Conservation (phyloP, 2,329 filamentous ascomycete species). For the Chrysoporthe puriensis region DNA sequence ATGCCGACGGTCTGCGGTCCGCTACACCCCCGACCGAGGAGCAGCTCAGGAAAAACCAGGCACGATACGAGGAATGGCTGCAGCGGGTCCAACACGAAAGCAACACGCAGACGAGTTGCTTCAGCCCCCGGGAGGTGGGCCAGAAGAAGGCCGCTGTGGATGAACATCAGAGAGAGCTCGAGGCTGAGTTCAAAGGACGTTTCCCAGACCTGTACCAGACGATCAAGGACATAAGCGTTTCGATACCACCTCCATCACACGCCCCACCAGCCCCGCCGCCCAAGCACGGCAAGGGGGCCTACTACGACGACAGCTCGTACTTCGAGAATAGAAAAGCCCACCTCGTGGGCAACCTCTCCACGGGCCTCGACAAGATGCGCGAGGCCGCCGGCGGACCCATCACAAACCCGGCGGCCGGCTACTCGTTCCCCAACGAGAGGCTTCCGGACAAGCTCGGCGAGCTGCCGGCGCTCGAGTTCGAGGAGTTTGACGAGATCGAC, state of each 20-base stretch:
- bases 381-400: slow-evolving; percentile 26
- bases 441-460: slow-evolving; percentile 28
- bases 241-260: slow-evolving; percentile 19
- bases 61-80: slow-evolving; percentile 51
- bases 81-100: slow-evolving; percentile 48
- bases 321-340: slow-evolving; percentile 35
- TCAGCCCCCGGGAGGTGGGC: slow-evolving; percentile 43
- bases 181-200: slow-evolving; percentile 51
- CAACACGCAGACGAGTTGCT: slow-evolving; percentile 41
- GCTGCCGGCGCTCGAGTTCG: slow-evolving; percentile 27
- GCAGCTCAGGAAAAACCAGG: slow-evolving; percentile 38
- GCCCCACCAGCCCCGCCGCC: slow-evolving; percentile 17
- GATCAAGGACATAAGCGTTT: slow-evolving; percentile 41
- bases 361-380: slow-evolving; percentile 41
- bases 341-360: slow-evolving; percentile 38
- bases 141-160: slow-evolving; percentile 47
- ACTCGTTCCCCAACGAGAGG: slow-evolving; percentile 23
- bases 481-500: slow-evolving; percentile 46
- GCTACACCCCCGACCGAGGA: slow-evolving; percentile 38
- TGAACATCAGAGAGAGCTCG: slow-evolving; percentile 52
- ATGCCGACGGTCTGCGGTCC: slow-evolving; percentile 44
- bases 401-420: slow-evolving; percentile 16
- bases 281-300: slow-evolving; percentile 17
- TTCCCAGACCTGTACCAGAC: slow-evolving; percentile 53
- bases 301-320: slow-evolving; percentile 27